Conservation (phyloP, 345 rosid genomes). For the Mercurialis annua region DNA sequence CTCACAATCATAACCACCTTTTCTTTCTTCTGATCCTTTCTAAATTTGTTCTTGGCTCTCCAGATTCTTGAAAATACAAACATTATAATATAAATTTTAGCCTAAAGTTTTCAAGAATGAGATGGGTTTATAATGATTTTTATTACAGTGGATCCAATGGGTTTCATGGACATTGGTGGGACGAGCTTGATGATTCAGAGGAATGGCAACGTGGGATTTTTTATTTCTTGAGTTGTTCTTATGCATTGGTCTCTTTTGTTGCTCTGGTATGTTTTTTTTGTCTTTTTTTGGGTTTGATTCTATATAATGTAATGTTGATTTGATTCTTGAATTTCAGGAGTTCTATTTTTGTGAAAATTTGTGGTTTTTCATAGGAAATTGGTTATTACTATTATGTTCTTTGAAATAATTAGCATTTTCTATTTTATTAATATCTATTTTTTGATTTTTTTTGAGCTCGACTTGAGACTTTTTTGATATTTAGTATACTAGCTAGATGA, state of each 20-base stretch:
- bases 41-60: no score
- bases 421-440: no score
- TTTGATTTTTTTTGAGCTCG: no score
- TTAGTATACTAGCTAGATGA: not conserved
- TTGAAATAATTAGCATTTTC: no score
- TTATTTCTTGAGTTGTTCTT: conserved; percentile 39
- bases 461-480: not conserved
- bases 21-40: not conserved
- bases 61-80: not conserved
- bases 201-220: conserved; percentile 55
- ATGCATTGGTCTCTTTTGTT: conserved; percentile 52
- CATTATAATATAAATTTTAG: no score
- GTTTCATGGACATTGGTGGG: conserved; percentile 56
- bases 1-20: not conserved
- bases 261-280: conserved; percentile 41
- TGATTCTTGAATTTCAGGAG: not conserved
- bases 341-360: no score
- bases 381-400: no score
- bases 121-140: conserved; percentile 4
- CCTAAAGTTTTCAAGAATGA: not conserved
- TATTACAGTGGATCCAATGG: conserved; percentile 6
- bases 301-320: not conserved
- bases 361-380: no score
- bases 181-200: conserved; percentile 45
- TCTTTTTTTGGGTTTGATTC: not conserved